These are phyloP conservation scores for Trichocladium antarcticum DNA, from an alignment of 495 filamentous ascomycete species.

Conservation along the genomic window DNA sequence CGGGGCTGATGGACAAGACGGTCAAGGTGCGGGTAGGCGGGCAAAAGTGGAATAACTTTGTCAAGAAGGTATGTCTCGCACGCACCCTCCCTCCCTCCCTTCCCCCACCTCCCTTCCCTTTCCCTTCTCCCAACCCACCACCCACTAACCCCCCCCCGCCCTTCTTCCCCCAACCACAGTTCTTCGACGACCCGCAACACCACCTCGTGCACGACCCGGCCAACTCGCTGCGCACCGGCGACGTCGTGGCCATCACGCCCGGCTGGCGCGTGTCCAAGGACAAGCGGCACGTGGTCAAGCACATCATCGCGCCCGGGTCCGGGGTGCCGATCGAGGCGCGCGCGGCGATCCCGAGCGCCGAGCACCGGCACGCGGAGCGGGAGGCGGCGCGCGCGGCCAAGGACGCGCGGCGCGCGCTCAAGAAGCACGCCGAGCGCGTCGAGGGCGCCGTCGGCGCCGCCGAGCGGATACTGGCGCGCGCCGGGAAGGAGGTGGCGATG, in stretches of 20 bases:
- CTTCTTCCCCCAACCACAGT: conserved; percentile 18
- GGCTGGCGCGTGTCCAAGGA: conserved; percentile 51
- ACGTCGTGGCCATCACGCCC: conserved; percentile 67
- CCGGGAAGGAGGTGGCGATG: conserved; percentile 10
- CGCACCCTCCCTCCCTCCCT: background rate
- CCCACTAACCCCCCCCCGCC: background rate
- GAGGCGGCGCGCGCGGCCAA: conserved; percentile 41
- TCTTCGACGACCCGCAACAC: conserved; percentile 37
- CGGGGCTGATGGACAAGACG: conserved; percentile 58
- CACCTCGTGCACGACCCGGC: conserved; percentile 65
- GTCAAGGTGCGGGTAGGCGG: conserved; percentile 55
- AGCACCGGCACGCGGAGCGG: conserved; percentile 45
- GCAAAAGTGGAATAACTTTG: conserved; percentile 48
- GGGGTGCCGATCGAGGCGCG: conserved; percentile 50
- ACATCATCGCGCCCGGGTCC: conserved; percentile 60
- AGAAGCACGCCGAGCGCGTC: conserved; percentile 1
- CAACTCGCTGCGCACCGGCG: conserved; percentile 61
- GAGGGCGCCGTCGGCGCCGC: conserved; percentile 10
- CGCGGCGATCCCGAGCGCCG: conserved; percentile 51
- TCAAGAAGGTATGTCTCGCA: conserved; percentile 43
- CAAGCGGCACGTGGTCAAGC: conserved; percentile 66
- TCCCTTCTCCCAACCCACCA: conserved; percentile 1
- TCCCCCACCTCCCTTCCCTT: background rate
- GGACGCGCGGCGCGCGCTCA: conserved; percentile 34
- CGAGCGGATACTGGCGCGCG: conserved; percentile 6